Percentiles rank a stretch among this genome's conserved stretches.
phyloP scores from a whole-genome alignment of 768 basidiomycete genomes.

The Macrolepiota albuminosa region DNA sequence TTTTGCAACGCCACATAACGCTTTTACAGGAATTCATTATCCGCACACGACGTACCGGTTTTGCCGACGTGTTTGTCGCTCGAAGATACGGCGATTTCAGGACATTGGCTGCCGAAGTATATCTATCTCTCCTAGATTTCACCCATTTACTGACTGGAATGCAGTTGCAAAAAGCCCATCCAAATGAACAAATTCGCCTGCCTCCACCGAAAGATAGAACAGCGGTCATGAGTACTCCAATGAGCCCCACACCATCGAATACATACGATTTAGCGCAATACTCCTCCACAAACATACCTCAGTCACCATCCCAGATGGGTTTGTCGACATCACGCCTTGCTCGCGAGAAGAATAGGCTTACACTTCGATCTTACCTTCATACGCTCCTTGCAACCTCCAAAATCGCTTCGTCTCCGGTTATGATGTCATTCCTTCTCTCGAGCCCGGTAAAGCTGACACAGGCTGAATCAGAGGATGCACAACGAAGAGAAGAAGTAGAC shows the following conservation, averaged over 20 bases:
- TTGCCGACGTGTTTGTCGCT: slow-evolving; percentile 80
- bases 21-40: slow-evolving; percentile 85
- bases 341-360: slow-evolving; percentile 93
- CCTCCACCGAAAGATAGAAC: slow-evolving; percentile 91
- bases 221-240: slow-evolving; percentile 51
- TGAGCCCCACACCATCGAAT: slow-evolving; percentile 24
- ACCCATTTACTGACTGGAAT: slow-evolving; percentile 11
- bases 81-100: slow-evolving; percentile 94
- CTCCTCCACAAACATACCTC: slow-evolving; percentile 3
- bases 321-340: slow-evolving; percentile 49
- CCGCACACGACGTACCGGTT: slow-evolving; percentile 70
- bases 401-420: slow-evolving; percentile 82
- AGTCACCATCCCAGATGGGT: slow-evolving; percentile 19
- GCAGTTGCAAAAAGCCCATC: slow-evolving; percentile 83
- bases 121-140: slow-evolving; percentile 4
- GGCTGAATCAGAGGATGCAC: slow-evolving; percentile 77
- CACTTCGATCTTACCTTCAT: slow-evolving; percentile 90
- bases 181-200: slow-evolving; percentile 71
- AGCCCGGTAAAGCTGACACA: slow-evolving; percentile 62
- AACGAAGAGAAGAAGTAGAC: slow-evolving; percentile 84
- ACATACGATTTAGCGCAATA: slow-evolving; percentile 10
- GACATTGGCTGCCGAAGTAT: slow-evolving; percentile 80
- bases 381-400: slow-evolving; percentile 63
- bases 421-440: slow-evolving; percentile 81
- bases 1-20: slow-evolving; percentile 9